Evolutionary conservation across 768 basidiomycete genomes (phyloP), one percentile per base, ranked within the genome.

Genomic region (Tremella mesenterica): DNA sequence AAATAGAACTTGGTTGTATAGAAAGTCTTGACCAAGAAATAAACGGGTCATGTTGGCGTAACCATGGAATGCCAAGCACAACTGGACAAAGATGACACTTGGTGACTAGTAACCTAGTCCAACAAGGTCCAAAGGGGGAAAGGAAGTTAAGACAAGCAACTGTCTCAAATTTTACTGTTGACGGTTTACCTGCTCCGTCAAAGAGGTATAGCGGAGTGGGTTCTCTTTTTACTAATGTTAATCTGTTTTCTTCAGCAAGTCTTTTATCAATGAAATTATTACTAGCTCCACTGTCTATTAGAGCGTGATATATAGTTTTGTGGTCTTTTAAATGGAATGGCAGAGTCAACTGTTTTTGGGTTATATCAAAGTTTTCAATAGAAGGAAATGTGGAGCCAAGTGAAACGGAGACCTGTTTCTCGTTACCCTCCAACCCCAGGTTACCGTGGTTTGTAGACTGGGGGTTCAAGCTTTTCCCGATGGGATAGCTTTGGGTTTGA

Each of bases 1-100:
- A n/a, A n/a, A n/a, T n/a, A n/a, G n/a, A n/a, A n/a, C n/a, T n/a
- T n/a, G n/a, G n/a, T n/a, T n/a, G n/a, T n/a, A 56, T 18, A 18
- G 54, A 41, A 2, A 34, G 26, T 10, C 7, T 20, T 16, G 33
- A 25, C 54, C 54, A 56, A 29, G 44, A 25, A 30, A 56, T 51
- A n/a, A n/a, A n/a, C n/a, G n/a, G 50, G 21, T 44, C 31, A 26
- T 12, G 6, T 16, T 47, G 18, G 9, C 26, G n/a, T 29, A 52
- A 23, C 50, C 50, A 52, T 20, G 50, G 50, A 9, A 52, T 48
- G 30, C 50, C 50, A 8, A 52, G 27, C 9, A 52, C 38, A 7
- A 52, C 26, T n/a, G 50, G 50, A 29, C 6, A n/a, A 16, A n/a
- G 10, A n/a, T 25, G 39, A 10, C 41, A 28, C n/a, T 44, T n/a